phyloP scores from a whole-genome alignment of 2,329 filamentous ascomycete species.

The Penicillium sp. region DNA sequence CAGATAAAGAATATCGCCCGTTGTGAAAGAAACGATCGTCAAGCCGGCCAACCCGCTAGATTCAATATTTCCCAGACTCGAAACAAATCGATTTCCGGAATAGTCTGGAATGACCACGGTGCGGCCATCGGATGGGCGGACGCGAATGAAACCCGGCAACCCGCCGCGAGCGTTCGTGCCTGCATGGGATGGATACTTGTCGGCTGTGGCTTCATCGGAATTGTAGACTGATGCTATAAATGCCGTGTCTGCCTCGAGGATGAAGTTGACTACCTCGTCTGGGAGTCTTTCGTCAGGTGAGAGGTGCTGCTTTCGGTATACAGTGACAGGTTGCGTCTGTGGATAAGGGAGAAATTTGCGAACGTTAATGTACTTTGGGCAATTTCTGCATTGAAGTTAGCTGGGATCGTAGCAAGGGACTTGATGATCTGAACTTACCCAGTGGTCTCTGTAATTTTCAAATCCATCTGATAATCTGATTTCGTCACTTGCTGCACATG shows the following conservation, averaged over 20 bases:
- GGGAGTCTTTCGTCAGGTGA: conserved; percentile 5
- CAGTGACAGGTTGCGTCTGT: conserved; percentile 1
- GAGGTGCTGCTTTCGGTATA: conserved; percentile 1
- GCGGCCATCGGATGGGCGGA: conserved; percentile 17
- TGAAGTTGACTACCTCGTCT: conserved; percentile 15
- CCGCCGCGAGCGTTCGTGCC: conserved; percentile 28
- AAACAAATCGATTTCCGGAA: conserved; percentile 22
- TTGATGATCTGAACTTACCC: conserved; percentile 6
- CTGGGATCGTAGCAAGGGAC: background rate
- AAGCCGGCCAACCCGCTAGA: conserved; percentile 20
- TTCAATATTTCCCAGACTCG: conserved; percentile 25
- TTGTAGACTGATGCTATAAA: conserved; percentile 16
- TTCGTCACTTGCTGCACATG: background rate
- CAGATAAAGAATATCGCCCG: conserved; percentile 27
- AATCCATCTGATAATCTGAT: conserved; percentile 6
- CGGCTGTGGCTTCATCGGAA: background rate
- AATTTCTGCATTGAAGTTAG: conserved; percentile 4
- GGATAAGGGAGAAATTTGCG: conserved; percentile 10
- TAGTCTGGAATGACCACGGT: conserved; percentile 24
- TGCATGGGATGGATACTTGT: conserved; percentile 18
- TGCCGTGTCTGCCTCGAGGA: conserved; percentile 10
- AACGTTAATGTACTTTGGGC: conserved; percentile 21
- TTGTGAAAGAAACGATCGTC: conserved; percentile 25
- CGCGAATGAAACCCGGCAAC: conserved; percentile 22
- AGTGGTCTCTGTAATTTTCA: conserved; percentile 11